Evolutionary conservation across 371 early-diverging fungal species (phyloP), one percentile per base, ranked within the genome.

Genomic region (Syncephalastrum sp.): DNA sequence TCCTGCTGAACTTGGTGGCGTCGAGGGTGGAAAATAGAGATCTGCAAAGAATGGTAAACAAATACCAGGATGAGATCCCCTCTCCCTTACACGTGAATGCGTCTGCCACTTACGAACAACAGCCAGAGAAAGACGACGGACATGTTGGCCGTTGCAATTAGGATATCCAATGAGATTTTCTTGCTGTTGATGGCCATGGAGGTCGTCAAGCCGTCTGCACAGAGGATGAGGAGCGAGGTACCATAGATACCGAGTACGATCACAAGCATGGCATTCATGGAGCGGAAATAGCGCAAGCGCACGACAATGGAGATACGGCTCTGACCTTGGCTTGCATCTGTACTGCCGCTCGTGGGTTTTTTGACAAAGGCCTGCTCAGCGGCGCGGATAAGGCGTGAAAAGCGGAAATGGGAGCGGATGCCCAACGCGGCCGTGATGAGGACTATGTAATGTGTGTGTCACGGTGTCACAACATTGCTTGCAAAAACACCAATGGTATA

Each of bases 191-290:
- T 67, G 1, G 42, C 42, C 42, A 56, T 68, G 17, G 48, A 43
- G 3, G 24, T 13, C 0, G 71, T 72, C 19, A 79, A 38, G n/a
- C 69, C 73, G 56, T 82, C 82, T 23, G 69, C 69, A 55, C 77
- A 74, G 21, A 82, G 50, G 27, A 66, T 64, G 4, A 68, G 24
- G 13, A 77, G 55, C 7, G 68, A 60, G 1, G 49, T 19, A 4
- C 71, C 69, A 42, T 64, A 73, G 13, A 68, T 16, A 38, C 66
- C 57, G 8, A 82, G 57, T 23, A 65, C 29, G n/a, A 54, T 24
- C 0, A 73, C 71, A 14, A 79, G 52, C 21, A 75, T 58, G 23
- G 58, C 45, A 50, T 79, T 82, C 78, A 82, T 77, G 41, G 77
- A 76, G 46, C 64, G 72, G 47, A 82, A 82, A 46, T 82, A 82